Conservation (phyloP, 1,284 basidiomycete genomes). For the Xanthoconium separans region DNA sequence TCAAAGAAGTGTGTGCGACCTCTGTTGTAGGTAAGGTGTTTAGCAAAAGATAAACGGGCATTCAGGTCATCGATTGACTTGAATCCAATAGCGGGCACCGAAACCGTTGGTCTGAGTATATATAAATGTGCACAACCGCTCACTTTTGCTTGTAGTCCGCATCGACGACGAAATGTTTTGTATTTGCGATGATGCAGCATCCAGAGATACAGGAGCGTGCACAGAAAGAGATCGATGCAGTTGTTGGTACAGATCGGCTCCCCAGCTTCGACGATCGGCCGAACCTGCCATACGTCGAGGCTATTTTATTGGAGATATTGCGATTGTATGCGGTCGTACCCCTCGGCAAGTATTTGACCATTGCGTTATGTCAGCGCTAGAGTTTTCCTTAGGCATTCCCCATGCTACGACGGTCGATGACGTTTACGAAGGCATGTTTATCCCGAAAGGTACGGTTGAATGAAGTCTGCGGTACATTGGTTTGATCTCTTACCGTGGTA, state of each 20-base stretch:
- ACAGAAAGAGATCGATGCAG: constrained; percentile 43
- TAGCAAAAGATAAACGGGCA: background rate
- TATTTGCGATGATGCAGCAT: constrained; percentile 49
- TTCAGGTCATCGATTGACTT: background rate
- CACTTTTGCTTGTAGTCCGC: constrained; percentile 35
- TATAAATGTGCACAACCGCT: background rate
- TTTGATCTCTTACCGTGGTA: background rate
- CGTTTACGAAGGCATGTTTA: constrained; percentile 39
- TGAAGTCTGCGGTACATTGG: background rate
- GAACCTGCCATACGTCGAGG: constrained; percentile 44
- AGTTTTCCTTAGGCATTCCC: constrained; percentile 36
- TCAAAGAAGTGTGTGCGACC: constrained; percentile 21
- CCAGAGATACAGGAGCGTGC: constrained; percentile 43
- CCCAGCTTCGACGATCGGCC: constrained; percentile 42
- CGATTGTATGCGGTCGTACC: constrained; percentile 45
- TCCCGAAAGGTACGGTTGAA: constrained; percentile 38
- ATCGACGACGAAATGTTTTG: constrained; percentile 43
- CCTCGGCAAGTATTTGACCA: constrained; percentile 11
- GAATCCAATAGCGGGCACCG: constrained; percentile 19
- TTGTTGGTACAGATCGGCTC: constrained; percentile 37
- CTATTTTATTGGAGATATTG: constrained; percentile 50
- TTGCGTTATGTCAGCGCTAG: background rate
- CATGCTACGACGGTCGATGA: constrained; percentile 44
- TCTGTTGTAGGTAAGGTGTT: constrained; percentile 24
- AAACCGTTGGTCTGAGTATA: constrained; percentile 13